Conservation (phyloP, 257 asterid genomes). For the Phtheirospermum japonicum region DNA sequence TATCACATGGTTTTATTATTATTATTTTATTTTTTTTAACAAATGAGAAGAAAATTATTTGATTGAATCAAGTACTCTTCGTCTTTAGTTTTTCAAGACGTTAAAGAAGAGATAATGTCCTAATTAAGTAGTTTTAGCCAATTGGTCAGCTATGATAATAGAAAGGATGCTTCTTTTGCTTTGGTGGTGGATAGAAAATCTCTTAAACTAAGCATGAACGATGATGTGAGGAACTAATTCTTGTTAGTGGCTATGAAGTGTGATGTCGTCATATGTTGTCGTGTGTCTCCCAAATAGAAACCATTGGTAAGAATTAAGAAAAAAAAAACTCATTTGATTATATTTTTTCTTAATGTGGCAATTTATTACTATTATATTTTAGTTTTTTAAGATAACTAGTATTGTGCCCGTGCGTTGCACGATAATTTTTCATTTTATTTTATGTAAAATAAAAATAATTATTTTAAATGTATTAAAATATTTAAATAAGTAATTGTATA, state of each 20-base stretch:
- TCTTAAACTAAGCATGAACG: conserved; percentile 39
- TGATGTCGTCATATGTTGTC: conserved; percentile 77
- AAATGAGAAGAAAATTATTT: conserved; percentile 11
- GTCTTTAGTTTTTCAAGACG: conserved; percentile 54
- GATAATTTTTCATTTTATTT: too few relatives aligned
- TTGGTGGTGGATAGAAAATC: conserved; percentile 65
- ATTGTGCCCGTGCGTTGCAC: too few relatives aligned
- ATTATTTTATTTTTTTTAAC: neutral
- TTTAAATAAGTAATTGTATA: too few relatives aligned
- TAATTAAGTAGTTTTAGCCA: conserved; percentile 44
- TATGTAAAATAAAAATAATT: too few relatives aligned
- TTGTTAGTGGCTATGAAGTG: conserved; percentile 59
- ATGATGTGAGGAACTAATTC: conserved; percentile 41
- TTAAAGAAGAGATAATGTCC: conserved; percentile 42
- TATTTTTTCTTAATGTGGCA: too few relatives aligned
- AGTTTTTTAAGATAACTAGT: too few relatives aligned
- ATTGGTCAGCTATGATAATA: conserved; percentile 33
- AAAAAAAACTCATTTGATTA: too few relatives aligned
- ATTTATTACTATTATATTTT: too few relatives aligned
- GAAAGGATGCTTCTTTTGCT: conserved; percentile 47
- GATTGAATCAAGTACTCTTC: conserved; percentile 33
- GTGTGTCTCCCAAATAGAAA: conserved; percentile 88
- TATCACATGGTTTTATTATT: neutral
- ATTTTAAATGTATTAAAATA: too few relatives aligned
- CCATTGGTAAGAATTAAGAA: conserved; percentile 76